Base-by-base conservation (phyloP, 176 grass and related monocot genomes). In the Aechmea fasciata region DNA sequence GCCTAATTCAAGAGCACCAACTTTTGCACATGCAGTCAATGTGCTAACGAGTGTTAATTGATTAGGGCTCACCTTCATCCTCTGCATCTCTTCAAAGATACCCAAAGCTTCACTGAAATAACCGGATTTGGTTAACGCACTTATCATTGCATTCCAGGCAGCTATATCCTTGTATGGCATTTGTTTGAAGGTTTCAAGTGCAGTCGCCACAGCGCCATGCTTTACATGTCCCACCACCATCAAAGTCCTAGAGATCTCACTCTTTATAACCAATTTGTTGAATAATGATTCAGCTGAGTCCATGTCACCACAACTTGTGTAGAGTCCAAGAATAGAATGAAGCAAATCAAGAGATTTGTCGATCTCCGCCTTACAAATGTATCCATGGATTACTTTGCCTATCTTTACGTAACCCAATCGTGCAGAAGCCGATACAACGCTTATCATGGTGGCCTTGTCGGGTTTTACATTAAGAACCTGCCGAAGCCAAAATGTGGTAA, bases 111-210 rank as follows among this genome's bases (percentile, higher is more conserved):
- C 57, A 24, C 19, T 63, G 18, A 63, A 63, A 12, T 63, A 63
- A 63, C 23, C 23, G 7, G 19, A 63, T 63, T 24, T 17, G 17
- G 17, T 23, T 23, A 63, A 23, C 11, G 57, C 14, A 63, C 57
- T 63, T 24, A 63, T 63, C 18, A 63, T 20, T 17, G 57, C 57
- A 63, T 63, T 63, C 57, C 57, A 63, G 18, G 57, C 57, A 63
- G 57, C 57, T 63, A 63, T 11, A 63, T 63, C 57, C n/a, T 63
- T 63, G 57, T 24, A 23, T 15, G 57, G 57, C 57, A 63, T 63
- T 23, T 24, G 57, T 20, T 12, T 63, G 17, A 63, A 63, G 19
- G 2, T 63, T 24, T 24, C 57, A 10, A 63, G 57, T 63, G 57
- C 57, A 24, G 19, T 23, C 23, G 18, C 23, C 23, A 22, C 11